phyloP scores from a whole-genome alignment of 148 eudicot genomes.

The Pharnaceum exiguum region DNA sequence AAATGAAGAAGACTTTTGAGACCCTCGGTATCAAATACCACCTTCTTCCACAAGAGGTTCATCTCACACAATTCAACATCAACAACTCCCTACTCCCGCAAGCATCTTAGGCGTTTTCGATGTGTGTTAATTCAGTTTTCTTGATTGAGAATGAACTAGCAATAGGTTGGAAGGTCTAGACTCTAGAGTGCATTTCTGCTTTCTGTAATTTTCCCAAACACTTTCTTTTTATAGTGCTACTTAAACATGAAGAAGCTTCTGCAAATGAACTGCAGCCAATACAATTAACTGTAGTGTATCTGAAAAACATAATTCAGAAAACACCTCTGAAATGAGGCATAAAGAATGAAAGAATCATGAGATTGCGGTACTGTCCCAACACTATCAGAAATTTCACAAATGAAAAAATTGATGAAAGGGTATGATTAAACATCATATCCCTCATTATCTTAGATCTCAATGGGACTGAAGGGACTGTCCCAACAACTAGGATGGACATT shows the following conservation, averaged over 20 bases:
- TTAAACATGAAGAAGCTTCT: not conserved
- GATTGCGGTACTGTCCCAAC: constrained; percentile 1
- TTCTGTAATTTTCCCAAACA: too few species aligned
- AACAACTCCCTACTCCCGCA: constrained; percentile 11
- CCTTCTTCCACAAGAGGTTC: constrained; percentile 62
- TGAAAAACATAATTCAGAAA: not conserved
- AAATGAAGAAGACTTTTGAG: constrained; percentile 50
- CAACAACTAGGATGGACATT: constrained; percentile 9
- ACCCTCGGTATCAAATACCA: constrained; percentile 40
- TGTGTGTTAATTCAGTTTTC: too few species aligned
- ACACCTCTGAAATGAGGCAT: not conserved
- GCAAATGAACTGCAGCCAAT: not conserved
- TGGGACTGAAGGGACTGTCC: not conserved
- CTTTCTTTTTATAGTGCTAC: too few species aligned
- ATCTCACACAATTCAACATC: constrained; percentile 40
- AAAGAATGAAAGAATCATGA: constrained; percentile 23
- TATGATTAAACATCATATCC: constrained; percentile 7
- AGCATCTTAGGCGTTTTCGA: too few species aligned
- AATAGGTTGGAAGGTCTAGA: too few species aligned
- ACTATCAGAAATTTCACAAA: constrained; percentile 6
- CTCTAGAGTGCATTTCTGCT: too few species aligned
- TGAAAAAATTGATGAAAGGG: not conserved
- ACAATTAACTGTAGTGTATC: not conserved
- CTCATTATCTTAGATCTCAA: constrained; percentile 7
- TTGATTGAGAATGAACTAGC: too few species aligned